Percentiles rank a stretch among this genome's conserved stretches.
Conservation (phyloP, 2,329 filamentous ascomycete species). For the Ilyonectria destructans region DNA sequence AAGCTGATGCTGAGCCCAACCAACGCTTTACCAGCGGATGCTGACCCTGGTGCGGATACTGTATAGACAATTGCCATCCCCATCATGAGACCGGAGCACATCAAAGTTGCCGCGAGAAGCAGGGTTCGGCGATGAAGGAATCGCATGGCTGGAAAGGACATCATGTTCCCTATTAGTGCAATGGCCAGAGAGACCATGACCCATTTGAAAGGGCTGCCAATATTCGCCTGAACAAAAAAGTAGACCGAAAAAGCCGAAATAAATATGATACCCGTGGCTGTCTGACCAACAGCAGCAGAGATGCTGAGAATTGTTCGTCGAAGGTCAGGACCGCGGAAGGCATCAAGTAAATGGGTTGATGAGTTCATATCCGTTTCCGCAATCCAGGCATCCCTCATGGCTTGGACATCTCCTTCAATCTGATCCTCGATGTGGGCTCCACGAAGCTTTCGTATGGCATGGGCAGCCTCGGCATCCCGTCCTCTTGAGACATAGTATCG, state of each 20-base stretch:
- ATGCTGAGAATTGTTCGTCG: slow-evolving; percentile 4
- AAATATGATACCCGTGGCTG: slow-evolving; percentile 3
- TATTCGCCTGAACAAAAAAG: slow-evolving; percentile 6
- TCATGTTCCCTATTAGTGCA: neutral
- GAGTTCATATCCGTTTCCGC: neutral
- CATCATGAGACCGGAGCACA: neutral
- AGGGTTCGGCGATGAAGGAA: slow-evolving; percentile 2
- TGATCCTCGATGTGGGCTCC: neutral
- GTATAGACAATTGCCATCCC: slow-evolving; percentile 7
- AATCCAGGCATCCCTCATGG: neutral
- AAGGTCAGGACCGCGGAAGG: neutral
- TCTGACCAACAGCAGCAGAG: slow-evolving; percentile 1
- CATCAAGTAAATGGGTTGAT: neutral
- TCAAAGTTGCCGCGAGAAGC: neutral
- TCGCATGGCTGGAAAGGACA: slow-evolving; percentile 8
- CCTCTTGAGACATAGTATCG: slow-evolving; percentile 9
- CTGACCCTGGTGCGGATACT: neutral
- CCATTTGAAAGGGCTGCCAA: slow-evolving; percentile 5
- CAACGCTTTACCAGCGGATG: neutral
- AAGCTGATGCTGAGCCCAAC: slow-evolving; percentile 1
- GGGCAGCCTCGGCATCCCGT: neutral
- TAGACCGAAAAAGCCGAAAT: slow-evolving; percentile 3
- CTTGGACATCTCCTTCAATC: neutral
- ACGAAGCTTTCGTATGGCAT: neutral
- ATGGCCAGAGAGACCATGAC: slow-evolving; percentile 5